These are phyloP conservation scores for Bathelium albidoporum DNA, from an alignment of 495 filamentous ascomycete genomes.

Conservation along the genomic window DNA sequence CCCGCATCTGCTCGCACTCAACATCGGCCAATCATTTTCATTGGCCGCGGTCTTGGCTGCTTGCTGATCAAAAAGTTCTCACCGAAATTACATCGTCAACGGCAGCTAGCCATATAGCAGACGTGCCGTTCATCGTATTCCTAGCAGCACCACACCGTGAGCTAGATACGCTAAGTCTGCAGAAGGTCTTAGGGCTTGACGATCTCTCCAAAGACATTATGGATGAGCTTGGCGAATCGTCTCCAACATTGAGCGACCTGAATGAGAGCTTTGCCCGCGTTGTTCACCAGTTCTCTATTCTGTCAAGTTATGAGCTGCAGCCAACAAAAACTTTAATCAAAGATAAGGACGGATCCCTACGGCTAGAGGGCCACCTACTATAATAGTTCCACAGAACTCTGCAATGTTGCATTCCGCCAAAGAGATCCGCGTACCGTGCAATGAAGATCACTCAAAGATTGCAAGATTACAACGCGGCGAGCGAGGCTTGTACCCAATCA, in stretches of 20 bases:
- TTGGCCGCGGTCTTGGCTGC: not conserved
- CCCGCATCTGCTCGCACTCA: not conserved
- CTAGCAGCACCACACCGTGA: not conserved
- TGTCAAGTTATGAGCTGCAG: not conserved
- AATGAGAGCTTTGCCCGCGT: not conserved
- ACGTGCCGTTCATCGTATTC: not conserved
- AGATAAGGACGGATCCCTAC: not conserved
- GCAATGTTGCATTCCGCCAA: not conserved
- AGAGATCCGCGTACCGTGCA: not conserved
- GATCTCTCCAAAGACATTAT: not conserved
- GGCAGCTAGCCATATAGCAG: not conserved
- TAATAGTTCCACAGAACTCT: not conserved
- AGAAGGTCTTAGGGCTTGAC: not conserved
- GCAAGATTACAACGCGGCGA: not conserved
- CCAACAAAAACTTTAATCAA: not conserved
- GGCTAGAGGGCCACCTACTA: not conserved
- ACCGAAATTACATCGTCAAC: not conserved
- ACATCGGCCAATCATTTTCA: not conserved
- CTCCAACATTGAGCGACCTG: not conserved
- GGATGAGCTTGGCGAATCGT: not conserved
- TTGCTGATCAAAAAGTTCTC: not conserved
- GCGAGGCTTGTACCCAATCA: not conserved
- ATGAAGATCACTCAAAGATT: not conserved
- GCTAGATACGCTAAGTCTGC: not conserved
- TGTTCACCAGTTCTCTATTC: not conserved